Evolutionary conservation across 306 rosid species (phyloP), one percentile per base, ranked within the genome.

Genomic region (Dryas octopetala): DNA sequence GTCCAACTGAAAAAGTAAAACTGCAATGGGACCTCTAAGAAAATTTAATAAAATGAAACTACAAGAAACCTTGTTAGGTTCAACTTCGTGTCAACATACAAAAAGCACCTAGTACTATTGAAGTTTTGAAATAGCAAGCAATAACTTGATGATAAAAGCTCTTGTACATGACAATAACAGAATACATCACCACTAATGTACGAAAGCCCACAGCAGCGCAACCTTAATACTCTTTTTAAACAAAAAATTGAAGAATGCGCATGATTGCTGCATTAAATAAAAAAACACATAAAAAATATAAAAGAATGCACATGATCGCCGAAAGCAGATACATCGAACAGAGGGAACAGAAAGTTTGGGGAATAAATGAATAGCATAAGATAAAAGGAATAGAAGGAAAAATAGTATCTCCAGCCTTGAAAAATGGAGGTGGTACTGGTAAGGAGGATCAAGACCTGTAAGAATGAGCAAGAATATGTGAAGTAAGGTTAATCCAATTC

Each of bases 341-440:
- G 10, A 60, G 7, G 65, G n/a, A 28, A 60, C 3, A 4, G 46
- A 63, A 16, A 40, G 15, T 62, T 3, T 0, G 9, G 64, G 45
- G 9, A 5, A 32, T 32, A 19, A 43, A 81, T 44, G 32, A 80
- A 71, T 77, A 80, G 50, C 52, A 26, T 55, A 38, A 60, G 69
- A 71, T 70, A 67, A 41, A 32, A 32, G n/a, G 55, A 55, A 73
- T 45, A n/a, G 38, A 32, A 41, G 4, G 4, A 10, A 73, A 68
- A 63, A 47, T 6, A 60, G 65, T 71, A 62, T 66, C 89, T 79
- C 88, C 87, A 65, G 61, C 53, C 72, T 77, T 63, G 79, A 85
- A 90, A 83, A 84, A 66, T 67, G 67, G 83, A 84, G 89, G 77
- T 76, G 84, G 74, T 66, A 78, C 70, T n/a, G 74, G 73, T 23